Evolutionary conservation across 2,329 filamentous ascomycete species (phyloP).

Genomic region (Ciborinia camelliae): DNA sequence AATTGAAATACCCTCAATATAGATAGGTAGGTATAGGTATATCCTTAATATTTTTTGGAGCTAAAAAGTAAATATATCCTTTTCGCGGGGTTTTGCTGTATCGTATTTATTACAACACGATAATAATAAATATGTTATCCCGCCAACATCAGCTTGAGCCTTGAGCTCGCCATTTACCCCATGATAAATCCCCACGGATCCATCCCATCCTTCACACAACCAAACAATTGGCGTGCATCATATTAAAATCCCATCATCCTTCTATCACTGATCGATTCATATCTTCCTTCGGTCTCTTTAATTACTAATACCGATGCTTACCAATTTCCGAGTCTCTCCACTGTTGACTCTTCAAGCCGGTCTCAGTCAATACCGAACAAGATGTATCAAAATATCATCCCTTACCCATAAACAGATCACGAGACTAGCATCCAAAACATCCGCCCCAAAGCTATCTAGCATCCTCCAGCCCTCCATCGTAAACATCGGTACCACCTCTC

Average conservation of each 20-base stretch:
- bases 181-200: too few species aligned
- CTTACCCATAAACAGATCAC: not conserved
- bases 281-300: too few species aligned
- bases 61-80: too few species aligned
- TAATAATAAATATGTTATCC: too few species aligned
- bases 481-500: conserved; percentile 13
- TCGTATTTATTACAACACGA: too few species aligned
- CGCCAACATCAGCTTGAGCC: too few species aligned
- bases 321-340: not conserved
- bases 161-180: too few species aligned
- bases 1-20: too few species aligned
- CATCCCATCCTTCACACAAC: not conserved
- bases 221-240: not conserved
- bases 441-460: not conserved
- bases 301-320: not conserved
- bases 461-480: not conserved
- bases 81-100: too few species aligned
- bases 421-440: not conserved
- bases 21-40: too few species aligned
- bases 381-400: not conserved
- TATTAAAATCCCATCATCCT: not conserved
- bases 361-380: not conserved
- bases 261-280: not conserved
- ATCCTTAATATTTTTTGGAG: too few species aligned
- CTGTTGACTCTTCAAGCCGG: not conserved